Base-by-base conservation (phyloP, 148 eudicot species). In the Chenopodium berlandieri region DNA sequence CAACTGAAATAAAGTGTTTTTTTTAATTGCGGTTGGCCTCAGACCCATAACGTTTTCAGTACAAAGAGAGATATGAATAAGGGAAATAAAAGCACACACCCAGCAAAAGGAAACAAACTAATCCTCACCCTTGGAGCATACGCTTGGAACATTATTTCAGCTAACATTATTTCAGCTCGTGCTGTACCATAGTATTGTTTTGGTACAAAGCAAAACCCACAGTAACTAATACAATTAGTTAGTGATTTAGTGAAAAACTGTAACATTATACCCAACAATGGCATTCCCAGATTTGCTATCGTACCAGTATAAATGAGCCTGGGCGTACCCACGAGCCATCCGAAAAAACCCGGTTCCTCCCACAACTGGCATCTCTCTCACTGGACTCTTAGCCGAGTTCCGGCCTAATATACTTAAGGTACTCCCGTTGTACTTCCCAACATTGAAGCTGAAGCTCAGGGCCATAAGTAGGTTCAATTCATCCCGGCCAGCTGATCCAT, bases 341-440 rank as follows among this genome's bases (percentile, higher is more conserved):
- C 92, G 79, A 70, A 90, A 92, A 79, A 82, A 58, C 52, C 95
- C 92, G 0, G 91, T 89, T 7, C 95, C 95, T 8, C 95, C 93
- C 14, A 92, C 92, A 23, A 92, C 84, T 10, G 91, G 86, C 91
- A 92, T 70, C 75, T 92, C 93, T 14, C 91, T 86, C 23, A 83
- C 84, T n/a, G 72, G 79, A 17, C 83, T 76, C 80, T 87, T 78
- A 1, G 79, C 83, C 54, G 88, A 72, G 81, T 92, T 90, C 19
- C 89, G 71, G 40, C 92, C 91, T 73, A 89, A 27, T 64, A 92
- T 79, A 48, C 91, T 90, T 5, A 92, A 46, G 22, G 91, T 84
- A 64, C 95, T 92, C 2, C 92, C 92, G 19, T 88, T 89, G 75
- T 86, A 92, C 16, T 75, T 75, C 2, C 92, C 91, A 44, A 85